Evolutionary conservation across 495 filamentous ascomycete genomes (phyloP), one percentile per base, ranked within the genome.

Genomic region (Neurospora pannonica): DNA sequence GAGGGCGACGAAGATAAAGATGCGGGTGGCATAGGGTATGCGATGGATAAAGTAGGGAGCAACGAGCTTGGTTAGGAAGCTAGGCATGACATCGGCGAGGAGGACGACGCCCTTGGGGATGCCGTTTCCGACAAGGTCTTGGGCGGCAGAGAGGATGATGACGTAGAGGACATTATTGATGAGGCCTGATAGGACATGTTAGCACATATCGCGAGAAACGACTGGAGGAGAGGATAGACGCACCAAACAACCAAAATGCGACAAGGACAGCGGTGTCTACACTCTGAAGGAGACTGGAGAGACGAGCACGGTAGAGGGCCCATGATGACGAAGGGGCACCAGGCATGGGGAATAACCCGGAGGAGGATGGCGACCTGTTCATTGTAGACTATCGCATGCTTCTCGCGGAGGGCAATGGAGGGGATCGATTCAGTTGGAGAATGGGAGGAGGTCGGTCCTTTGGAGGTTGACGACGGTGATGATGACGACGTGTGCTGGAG

Each of bases 111-210:
- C 93, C 82, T 97, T 98, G 37, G 95, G 96, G 1, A 97, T 86
- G 43, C 92, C 28, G 36, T 73, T 90, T 13, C 95, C 95, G 79
- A 98, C 96, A 73, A 99, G 91, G 80, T 99, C 96, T 74, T 97
- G 91, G 28, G 96, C 95, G n/a, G 96, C 92, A 17, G 94, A 94
- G 77, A 99, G 90, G 81, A 99, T 93, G 81, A 99, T 92, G 39
- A 99, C 95, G 81, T 98, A 99, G 83, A 97, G 92, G 79, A 99
- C 92, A 84, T 98, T 98, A 83, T 99, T 99, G 81, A 99, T 93
- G 7, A 97, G 86, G 72, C 96, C 95, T 98, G 75, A 38, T 24
- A 24, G 28, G 19, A 17, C 0, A n/a, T 9, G 15, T 71, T 21
- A 37, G 54, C n/a, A 34, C n/a, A 43, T 24, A 6, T 69, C 8